Base-by-base conservation (phyloP, 116 monocot genomes). In the Dioscorea cayenensis region DNA sequence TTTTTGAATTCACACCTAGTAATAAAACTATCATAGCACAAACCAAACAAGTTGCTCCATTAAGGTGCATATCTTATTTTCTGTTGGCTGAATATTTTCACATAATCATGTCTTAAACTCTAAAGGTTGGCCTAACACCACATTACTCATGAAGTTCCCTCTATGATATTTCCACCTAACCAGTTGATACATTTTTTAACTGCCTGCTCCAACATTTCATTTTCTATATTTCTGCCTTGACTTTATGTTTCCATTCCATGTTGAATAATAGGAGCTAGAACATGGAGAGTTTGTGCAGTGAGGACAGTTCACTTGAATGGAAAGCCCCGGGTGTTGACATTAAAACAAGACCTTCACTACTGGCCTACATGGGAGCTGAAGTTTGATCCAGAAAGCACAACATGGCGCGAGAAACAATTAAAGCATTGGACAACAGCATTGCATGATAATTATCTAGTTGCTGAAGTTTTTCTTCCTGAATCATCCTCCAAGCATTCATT, bases 311-410 rank as follows among this genome's bases (percentile, higher is more conserved):
- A 90, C 73, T 76, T 96, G 60, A 96, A 96, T 71, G 95, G 90
- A 60, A 96, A 96, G 64, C 95, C 92, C 35, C 89, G 85, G 4
- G 95, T 96, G 10, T 36, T 96, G 29, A 90, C 90, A 22, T 69
- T 96, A 77, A 96, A 92, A 73, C 95, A 96, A 79, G 92, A 96
- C 64, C 87, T 96, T 72, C 95, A 92, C 82, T 96, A 92, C 69
- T 96, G 95, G 95, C 95, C 92, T 23, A 96, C 95, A 1, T 92
- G 92, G 95, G 90, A 96, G 67, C 72, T 96, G 50, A 85, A 66
- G 38, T 92, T 96, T 61, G 90, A 92, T 72, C 84, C 82, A 38
- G 92, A 90, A 25, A 92, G 78, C 35, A 90, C 92, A 14, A 88
- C 77, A 38, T 92, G 92, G 92, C 78, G 82, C 16, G 92, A 23